Evolutionary conservation across 345 rosid species (phyloP).

Genomic region (Salix caprea): DNA sequence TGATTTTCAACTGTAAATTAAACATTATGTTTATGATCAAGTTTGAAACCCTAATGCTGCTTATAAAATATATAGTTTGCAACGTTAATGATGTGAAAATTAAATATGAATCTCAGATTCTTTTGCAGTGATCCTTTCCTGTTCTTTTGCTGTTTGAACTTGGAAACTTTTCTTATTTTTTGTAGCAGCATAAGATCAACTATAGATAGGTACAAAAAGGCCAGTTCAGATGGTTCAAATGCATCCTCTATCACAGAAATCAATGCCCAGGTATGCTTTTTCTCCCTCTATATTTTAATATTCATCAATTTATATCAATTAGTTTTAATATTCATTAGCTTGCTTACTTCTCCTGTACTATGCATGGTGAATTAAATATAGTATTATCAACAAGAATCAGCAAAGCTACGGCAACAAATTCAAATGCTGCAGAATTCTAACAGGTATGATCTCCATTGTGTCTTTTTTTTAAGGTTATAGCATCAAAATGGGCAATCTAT

Average conservation of each 20-base stretch:
- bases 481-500: not conserved
- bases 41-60: not conserved
- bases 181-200: constrained; percentile 69
- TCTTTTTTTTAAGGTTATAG: not conserved
- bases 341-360: not conserved
- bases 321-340: not conserved
- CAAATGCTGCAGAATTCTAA: constrained; percentile 88
- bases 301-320: too few relatives aligned
- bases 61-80: not conserved
- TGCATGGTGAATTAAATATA: constrained; percentile 17
- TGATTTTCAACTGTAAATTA: not conserved
- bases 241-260: constrained; percentile 70
- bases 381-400: constrained; percentile 98
- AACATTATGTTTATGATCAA: not conserved
- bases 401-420: constrained; percentile 88
- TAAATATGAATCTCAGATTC: not conserved
- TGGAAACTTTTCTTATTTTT: not conserved
- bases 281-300: not conserved
- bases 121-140: not conserved
- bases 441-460: constrained; percentile 41
- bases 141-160: not conserved
- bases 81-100: not conserved
- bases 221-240: constrained; percentile 62
- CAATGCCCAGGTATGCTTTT: constrained; percentile 76
- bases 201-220: constrained; percentile 93